Evolutionary conservation across 1,284 basidiomycete genomes (phyloP).

Genomic region (Gymnopus androsaceus): DNA sequence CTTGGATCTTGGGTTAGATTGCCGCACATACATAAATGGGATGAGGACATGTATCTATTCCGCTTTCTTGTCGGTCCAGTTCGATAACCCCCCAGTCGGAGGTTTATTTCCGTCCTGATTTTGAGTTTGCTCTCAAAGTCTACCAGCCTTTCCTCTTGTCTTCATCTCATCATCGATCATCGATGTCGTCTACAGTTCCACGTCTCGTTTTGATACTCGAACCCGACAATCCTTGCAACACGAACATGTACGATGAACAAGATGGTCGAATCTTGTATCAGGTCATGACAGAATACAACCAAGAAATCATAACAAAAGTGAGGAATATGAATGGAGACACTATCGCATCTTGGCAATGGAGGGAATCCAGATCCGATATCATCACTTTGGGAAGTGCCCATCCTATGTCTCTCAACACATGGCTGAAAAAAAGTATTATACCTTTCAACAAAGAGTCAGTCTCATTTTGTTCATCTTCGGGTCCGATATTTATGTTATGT

Average conservation of each 20-base stretch:
- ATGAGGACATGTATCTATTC: background rate
- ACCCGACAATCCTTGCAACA: slow-evolving; percentile 47
- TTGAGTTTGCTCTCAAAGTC: background rate
- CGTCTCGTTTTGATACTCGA: slow-evolving; percentile 35
- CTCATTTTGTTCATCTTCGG: background rate
- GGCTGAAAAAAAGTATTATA: slow-evolving; percentile 46
- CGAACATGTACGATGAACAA: slow-evolving; percentile 35
- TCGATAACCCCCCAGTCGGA: background rate
- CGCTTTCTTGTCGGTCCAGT: background rate
- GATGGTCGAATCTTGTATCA: slow-evolving; percentile 39
- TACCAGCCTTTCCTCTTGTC: background rate
- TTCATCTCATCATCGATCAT: background rate
- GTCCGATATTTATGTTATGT: background rate
- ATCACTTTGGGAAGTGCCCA: slow-evolving; percentile 30
- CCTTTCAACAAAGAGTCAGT: slow-evolving; percentile 45
- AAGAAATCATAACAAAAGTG: slow-evolving; percentile 36
- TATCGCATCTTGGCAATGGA: slow-evolving; percentile 38
- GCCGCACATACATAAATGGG: slow-evolving; percentile 6
- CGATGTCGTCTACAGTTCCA: background rate
- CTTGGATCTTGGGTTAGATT: slow-evolving; percentile 9
- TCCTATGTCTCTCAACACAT: slow-evolving; percentile 34
- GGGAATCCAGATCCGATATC: slow-evolving; percentile 32
- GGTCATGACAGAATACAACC: slow-evolving; percentile 37
- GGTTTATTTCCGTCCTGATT: background rate
- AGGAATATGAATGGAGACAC: slow-evolving; percentile 28